A percentile compares a stretch with the other conserved stretches of the same genome.
Evolutionary conservation across 495 filamentous ascomycete species (phyloP).

Genomic region (Haplographium delicatum): DNA sequence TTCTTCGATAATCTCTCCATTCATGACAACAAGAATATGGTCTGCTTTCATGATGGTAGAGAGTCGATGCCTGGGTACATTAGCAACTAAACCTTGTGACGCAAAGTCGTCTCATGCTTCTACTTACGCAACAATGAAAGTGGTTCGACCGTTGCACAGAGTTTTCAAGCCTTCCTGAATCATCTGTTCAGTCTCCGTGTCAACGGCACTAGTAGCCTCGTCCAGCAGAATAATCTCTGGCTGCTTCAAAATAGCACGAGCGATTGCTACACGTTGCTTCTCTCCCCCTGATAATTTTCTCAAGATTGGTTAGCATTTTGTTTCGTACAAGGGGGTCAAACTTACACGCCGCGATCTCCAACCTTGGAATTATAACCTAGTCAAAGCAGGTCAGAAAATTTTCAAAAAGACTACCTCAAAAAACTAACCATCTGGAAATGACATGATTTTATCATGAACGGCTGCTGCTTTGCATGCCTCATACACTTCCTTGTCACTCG

Average conservation of each 20-base stretch:
- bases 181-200: conserved; percentile 60
- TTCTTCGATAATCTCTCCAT: conserved; percentile 59
- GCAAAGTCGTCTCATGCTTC: no score
- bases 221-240: conserved; percentile 52
- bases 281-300: conserved; percentile 69
- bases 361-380: conserved; percentile 41
- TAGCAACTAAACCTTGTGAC: no score
- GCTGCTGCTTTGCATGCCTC: conserved; percentile 65
- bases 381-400: neutral
- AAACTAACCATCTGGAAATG: conserved; percentile 47
- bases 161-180: conserved; percentile 63
- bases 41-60: conserved; percentile 70
- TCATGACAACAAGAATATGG: conserved; percentile 58
- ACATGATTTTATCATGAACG: conserved; percentile 63
- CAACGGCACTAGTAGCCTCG: conserved; percentile 53
- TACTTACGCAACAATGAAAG: conserved; percentile 59
- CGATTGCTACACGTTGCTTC: conserved; percentile 71
- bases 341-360: conserved; percentile 35
- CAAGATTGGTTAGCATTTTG: conserved; percentile 10
- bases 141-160: conserved; percentile 53
- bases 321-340: neutral
- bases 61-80: conserved; percentile 47
- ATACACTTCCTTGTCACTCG: conserved; percentile 58
- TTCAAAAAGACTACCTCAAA: neutral
- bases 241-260: conserved; percentile 57